These are phyloP conservation scores for Elongisporangium prolatum DNA, from an alignment of 352 stramenopile species.

Conservation along the genomic window DNA sequence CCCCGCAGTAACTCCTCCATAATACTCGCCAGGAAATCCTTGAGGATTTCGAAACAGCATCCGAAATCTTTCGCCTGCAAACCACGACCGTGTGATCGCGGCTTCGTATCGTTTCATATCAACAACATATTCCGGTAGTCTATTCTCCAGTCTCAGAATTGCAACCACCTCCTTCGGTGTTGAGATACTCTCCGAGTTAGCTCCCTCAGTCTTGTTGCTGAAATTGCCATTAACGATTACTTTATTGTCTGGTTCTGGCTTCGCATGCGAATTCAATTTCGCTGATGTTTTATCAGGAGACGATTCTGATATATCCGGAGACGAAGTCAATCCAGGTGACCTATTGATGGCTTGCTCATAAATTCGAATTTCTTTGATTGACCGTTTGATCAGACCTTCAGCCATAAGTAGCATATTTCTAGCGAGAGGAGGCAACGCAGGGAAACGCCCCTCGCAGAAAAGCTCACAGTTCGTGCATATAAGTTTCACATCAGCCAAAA, in stretches of 20 bases:
- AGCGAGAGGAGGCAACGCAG: constrained; percentile 65
- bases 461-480: constrained; percentile 75
- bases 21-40: constrained; percentile 69
- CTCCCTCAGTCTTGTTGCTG: constrained; percentile 8
- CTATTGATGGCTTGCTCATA: constrained; percentile 34
- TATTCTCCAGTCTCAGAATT: constrained; percentile 80
- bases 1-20: constrained; percentile 55
- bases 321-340: not conserved
- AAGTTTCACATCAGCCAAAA: constrained; percentile 65
- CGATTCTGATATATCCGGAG: not conserved
- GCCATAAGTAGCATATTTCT: constrained; percentile 63
- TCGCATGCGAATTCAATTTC: no score
- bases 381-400: constrained; percentile 63
- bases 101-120: constrained; percentile 61
- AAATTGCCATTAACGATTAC: not conserved
- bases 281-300: constrained; percentile 9
- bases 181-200: constrained; percentile 6
- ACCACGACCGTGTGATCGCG: constrained; percentile 52
- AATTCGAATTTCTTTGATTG: constrained; percentile 55
- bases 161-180: constrained; percentile 19
- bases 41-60: constrained; percentile 76
- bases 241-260: constrained; percentile 1
- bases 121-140: constrained; percentile 68
- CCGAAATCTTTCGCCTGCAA: constrained; percentile 62
- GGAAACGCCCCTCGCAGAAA: constrained; percentile 79